These are phyloP conservation scores for Leptographium wingfieldii DNA, from an alignment of 2,329 filamentous ascomycete species.

Conservation along the genomic window DNA sequence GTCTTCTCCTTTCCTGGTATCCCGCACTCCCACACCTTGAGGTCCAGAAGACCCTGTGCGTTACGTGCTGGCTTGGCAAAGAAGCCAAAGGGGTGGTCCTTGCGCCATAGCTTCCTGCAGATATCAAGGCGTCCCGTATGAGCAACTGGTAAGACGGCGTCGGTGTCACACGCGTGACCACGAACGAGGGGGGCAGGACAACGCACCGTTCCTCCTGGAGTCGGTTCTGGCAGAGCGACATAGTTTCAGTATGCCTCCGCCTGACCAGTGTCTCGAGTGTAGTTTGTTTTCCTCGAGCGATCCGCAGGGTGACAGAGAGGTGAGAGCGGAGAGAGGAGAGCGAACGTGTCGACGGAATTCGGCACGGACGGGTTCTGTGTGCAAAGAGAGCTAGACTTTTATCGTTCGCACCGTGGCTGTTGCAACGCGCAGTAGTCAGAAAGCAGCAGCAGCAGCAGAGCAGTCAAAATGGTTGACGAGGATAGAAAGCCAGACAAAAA, in stretches of 20 bases:
- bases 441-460: not conserved
- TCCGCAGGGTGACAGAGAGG: not conserved
- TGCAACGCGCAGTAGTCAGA: not conserved
- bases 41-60: conserved; percentile 67
- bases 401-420: not conserved
- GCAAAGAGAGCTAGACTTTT: not conserved
- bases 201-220: conserved; percentile 58
- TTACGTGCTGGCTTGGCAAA: conserved; percentile 80
- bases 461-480: not conserved
- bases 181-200: not conserved
- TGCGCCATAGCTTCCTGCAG: conserved; percentile 83
- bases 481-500: not conserved
- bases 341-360: not conserved
- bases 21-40: conserved; percentile 94
- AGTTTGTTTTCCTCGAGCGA: not conserved
- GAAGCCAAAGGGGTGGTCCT: conserved; percentile 95
- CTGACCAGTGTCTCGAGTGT: not conserved
- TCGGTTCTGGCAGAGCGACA: conserved; percentile 82
- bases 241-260: conserved; percentile 21
- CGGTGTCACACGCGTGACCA: not conserved
- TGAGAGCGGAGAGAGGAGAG: not conserved
- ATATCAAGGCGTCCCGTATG: not conserved
- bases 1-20: conserved; percentile 95
- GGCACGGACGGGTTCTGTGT: not conserved
- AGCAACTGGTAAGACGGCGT: not conserved